phyloP scores from a whole-genome alignment of 2,329 filamentous ascomycete genomes.

The Aureobasidium sp. region DNA sequence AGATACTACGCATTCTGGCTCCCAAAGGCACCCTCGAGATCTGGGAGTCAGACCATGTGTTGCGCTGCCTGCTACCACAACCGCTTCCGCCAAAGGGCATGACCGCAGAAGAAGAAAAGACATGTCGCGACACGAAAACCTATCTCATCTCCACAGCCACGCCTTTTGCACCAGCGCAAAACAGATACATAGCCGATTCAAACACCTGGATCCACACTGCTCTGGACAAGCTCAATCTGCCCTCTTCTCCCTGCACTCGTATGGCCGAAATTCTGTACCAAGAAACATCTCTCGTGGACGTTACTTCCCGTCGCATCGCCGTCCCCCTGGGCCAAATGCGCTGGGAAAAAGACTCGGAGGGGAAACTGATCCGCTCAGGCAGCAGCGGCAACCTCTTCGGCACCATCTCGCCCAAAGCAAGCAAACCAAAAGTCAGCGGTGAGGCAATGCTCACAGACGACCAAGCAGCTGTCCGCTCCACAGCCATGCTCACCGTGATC shows the following conservation, averaged over 20 bases:
- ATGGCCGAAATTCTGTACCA: slow-evolving; percentile 73
- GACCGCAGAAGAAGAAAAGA: slow-evolving; percentile 56
- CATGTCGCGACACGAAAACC: slow-evolving; percentile 64
- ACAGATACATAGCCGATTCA: slow-evolving; percentile 74
- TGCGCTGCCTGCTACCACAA: slow-evolving; percentile 77
- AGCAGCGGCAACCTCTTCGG: slow-evolving; percentile 19
- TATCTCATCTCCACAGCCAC: slow-evolving; percentile 80
- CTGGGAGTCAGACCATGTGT: slow-evolving; percentile 81
- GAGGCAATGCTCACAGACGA: slow-evolving; percentile 32
- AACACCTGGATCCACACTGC: slow-evolving; percentile 76
- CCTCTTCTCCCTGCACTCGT: slow-evolving; percentile 69
- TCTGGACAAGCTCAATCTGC: slow-evolving; percentile 63
- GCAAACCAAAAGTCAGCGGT: slow-evolving; percentile 19
- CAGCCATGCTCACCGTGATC: slow-evolving; percentile 73
- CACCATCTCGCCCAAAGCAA: slow-evolving; percentile 18
- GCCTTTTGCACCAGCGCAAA: slow-evolving; percentile 71
- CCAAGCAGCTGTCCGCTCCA: slow-evolving; percentile 67
- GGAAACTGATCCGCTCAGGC: slow-evolving; percentile 19
- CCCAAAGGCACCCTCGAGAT: slow-evolving; percentile 76
- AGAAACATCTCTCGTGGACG: slow-evolving; percentile 66
- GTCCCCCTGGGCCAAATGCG: slow-evolving; percentile 77
- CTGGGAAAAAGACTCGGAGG: slow-evolving; percentile 58
- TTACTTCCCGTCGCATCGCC: slow-evolving; percentile 71
- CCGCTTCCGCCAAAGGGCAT: slow-evolving; percentile 49
- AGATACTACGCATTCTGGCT: slow-evolving; percentile 68